A percentile compares a stretch with the other conserved stretches of the same genome.
phyloP scores from a whole-genome alignment of 1,284 basidiomycete genomes.

The Trichosporon sp. region DNA sequence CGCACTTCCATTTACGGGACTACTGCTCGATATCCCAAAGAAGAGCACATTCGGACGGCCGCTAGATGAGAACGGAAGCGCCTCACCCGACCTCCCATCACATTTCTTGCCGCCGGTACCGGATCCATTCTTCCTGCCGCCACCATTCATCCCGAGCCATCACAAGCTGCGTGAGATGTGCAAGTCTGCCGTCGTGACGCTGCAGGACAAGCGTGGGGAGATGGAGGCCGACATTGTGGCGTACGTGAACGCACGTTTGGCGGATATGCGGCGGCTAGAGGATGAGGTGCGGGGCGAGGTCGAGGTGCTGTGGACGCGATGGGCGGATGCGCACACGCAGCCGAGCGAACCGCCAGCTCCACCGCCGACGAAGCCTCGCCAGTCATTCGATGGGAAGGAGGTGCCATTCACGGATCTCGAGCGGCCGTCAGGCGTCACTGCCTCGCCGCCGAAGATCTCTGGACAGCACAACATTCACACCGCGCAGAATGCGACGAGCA shows the following conservation, averaged over 20 bases:
- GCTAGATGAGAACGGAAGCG: conserved; percentile 20
- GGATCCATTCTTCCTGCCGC: conserved; percentile 48
- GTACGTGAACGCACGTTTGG: conserved; percentile 30
- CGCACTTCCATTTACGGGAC: conserved; percentile 23
- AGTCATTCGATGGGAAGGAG: conserved; percentile 1
- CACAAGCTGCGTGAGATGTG: conserved; percentile 43
- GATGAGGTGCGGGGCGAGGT: conserved; percentile 41
- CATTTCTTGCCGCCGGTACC: conserved; percentile 30
- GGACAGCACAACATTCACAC: conserved; percentile 13
- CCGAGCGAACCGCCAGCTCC: background rate
- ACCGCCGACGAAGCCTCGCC: background rate
- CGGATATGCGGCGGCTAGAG: conserved; percentile 36
- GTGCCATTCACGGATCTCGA: conserved; percentile 7
- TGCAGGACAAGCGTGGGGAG: conserved; percentile 26
- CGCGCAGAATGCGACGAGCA: conserved; percentile 10
- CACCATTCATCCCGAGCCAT: conserved; percentile 50
- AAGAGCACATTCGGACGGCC: conserved; percentile 18
- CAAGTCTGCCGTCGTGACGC: conserved; percentile 28
- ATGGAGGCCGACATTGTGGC: conserved; percentile 38
- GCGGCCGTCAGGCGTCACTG: conserved; percentile 6
- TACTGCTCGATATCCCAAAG: conserved; percentile 18
- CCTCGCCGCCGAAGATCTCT: background rate
- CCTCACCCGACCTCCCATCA: background rate
- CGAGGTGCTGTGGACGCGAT: conserved; percentile 42
- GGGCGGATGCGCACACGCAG: conserved; percentile 25